phyloP scores from a whole-genome alignment of 176 grass and related monocot genomes.

The Avena atlantica region DNA sequence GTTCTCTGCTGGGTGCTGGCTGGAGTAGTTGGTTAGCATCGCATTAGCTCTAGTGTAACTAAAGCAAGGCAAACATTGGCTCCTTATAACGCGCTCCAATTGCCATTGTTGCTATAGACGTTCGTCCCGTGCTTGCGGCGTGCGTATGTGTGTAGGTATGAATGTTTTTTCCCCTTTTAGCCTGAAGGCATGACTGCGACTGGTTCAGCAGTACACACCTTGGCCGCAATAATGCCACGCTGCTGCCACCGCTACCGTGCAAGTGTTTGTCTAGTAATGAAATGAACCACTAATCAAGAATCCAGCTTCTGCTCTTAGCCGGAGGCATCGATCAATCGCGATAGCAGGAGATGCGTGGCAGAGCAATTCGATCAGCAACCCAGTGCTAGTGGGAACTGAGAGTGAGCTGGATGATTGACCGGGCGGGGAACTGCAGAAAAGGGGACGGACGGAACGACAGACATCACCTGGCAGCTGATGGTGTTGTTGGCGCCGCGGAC shows the following conservation, averaged over 20 bases:
- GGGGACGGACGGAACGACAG: neutral
- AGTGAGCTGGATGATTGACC: neutral
- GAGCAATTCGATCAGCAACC: neutral
- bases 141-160: too few relatives aligned
- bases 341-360: neutral
- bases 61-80: neutral
- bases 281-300: neutral
- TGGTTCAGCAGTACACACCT: neutral
- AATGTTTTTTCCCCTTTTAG: neutral
- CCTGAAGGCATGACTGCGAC: neutral
- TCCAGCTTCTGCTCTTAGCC: neutral
- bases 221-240: slow-evolving; percentile 30
- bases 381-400: neutral
- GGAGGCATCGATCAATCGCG: neutral
- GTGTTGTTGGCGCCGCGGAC: slow-evolving; percentile 56
- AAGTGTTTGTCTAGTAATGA: neutral
- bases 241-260: neutral
- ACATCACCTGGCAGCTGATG: slow-evolving; percentile 73
- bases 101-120: too few relatives aligned
- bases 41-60: neutral
- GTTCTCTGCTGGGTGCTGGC: too few relatives aligned
- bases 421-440: neutral
- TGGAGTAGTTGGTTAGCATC: neutral
- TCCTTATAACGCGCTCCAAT: neutral
- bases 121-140: neutral